These are phyloP conservation scores for Melanogaster broomeanus DNA, from an alignment of 768 basidiomycete species.

Conservation along the genomic window DNA sequence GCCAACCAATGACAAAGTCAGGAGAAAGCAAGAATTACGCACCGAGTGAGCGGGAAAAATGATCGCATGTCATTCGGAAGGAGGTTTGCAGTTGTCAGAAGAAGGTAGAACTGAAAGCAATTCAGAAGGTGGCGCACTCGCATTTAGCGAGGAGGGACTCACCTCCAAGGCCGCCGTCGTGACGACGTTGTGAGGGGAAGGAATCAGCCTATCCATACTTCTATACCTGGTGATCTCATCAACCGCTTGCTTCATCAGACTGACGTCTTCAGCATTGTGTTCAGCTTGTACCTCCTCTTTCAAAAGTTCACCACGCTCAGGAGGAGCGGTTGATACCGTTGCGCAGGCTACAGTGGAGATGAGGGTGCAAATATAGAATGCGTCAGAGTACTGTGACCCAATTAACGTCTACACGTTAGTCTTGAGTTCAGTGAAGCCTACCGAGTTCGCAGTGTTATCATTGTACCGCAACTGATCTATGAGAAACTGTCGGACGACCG, in stretches of 20 bases:
- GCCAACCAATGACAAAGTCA: neutral
- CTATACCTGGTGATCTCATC: conserved; percentile 90
- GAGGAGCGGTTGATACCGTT: conserved; percentile 72
- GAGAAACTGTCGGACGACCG: conserved; percentile 83
- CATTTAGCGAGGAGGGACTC: conserved; percentile 21
- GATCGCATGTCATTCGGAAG: conserved; percentile 74
- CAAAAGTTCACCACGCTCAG: conserved; percentile 78
- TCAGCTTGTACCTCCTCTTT: conserved; percentile 67
- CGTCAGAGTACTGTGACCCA: conserved; percentile 76
- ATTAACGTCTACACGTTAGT: conserved; percentile 2
- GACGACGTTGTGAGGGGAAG: conserved; percentile 91
- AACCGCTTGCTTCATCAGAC: conserved; percentile 71
- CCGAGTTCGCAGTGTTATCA: conserved; percentile 89
- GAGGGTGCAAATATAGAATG: conserved; percentile 84
- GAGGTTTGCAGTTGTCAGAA: conserved; percentile 74
- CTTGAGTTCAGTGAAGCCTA: conserved; percentile 39
- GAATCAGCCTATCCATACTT: conserved; percentile 92
- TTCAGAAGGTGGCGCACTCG: conserved; percentile 5
- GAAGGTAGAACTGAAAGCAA: conserved; percentile 67
- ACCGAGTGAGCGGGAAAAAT: conserved; percentile 92
- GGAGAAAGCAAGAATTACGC: conserved; percentile 22
- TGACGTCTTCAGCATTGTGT: conserved; percentile 66
- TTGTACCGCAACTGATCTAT: conserved; percentile 94
- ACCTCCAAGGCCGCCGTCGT: conserved; percentile 92
- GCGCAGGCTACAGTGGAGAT: conserved; percentile 82